Base-by-base conservation (phyloP, 225 moss, liverwort and hornwort species). In the Asterella californica region DNA sequence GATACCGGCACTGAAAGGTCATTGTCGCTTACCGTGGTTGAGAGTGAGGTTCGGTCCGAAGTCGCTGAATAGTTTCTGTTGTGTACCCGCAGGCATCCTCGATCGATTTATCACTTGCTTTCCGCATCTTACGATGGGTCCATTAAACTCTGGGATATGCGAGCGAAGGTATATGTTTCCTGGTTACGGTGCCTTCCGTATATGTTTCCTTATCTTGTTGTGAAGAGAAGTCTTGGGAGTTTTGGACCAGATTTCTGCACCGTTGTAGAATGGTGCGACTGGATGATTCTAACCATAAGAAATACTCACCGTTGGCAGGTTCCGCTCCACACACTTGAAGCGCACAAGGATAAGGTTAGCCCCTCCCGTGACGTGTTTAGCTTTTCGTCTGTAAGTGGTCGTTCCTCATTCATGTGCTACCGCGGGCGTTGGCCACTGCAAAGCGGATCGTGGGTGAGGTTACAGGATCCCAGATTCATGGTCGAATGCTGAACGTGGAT, bases 91-190 rank as follows among this genome's bases (percentile, higher is more conserved):
- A 94, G 94, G 94, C 94, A 94, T 86, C 79, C 83, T 0, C 88
- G 62, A 70, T 94, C 94, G 32, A 74, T 36, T 42, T 80, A 87
- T 68, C 93, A 95, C 75, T 62, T 99, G n/a, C 79, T 95, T 37
- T 88, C 99, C 63, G 88, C 92, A 30, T 99, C 99, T 9, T 88
- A 92, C 76, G 95, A 99, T 78, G 90, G 90, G 0, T 85, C 95
- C 29, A 68, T 92, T 15, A 88, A 90, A 84, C 87, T 97, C 25
- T 97, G 96, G 96, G 96, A 97, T 76, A 90, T 89, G 49, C 90
- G 99, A 53, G 87, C 89, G 14, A 89, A 84, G 81, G 87, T 89
- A 32, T 12, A 0, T 45, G 17, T 53, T 2, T 21, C 17, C 76
- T 60, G 4, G 18, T 53, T 50, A 6, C 42, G 15, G 47, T 9